These are phyloP conservation scores for Pestalotiopsis fici DNA, from an alignment of 2,329 filamentous ascomycete genomes.

Conservation along the genomic window DNA sequence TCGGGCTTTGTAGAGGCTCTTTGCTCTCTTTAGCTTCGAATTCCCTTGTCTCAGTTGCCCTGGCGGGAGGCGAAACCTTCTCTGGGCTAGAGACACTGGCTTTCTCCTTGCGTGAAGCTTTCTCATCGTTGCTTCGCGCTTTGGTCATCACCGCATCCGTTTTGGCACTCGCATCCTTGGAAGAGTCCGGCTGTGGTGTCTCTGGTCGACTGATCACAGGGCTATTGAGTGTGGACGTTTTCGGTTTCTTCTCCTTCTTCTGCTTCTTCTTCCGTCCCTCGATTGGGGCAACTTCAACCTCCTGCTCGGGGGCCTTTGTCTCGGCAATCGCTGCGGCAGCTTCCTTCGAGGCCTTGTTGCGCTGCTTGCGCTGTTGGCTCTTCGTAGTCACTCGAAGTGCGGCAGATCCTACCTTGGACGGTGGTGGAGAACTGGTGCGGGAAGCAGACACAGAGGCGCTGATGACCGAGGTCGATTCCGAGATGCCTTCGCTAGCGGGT, in stretches of 20 bases:
- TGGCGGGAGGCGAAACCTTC: constrained; percentile 21
- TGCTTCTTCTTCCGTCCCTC: constrained; percentile 82
- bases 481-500: constrained; percentile 71
- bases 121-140: constrained; percentile 18
- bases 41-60: constrained; percentile 23
- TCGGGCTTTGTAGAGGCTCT: constrained; percentile 26
- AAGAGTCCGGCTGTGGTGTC: constrained; percentile 29
- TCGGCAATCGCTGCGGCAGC: constrained; percentile 59
- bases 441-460: constrained; percentile 70
- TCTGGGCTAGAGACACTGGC: constrained; percentile 14
- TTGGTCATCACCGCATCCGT: constrained; percentile 25
- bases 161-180: constrained; percentile 24
- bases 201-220: constrained; percentile 26
- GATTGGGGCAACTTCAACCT: constrained; percentile 68
- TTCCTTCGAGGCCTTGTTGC: constrained; percentile 67
- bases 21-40: constrained; percentile 22
- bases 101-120: constrained; percentile 18
- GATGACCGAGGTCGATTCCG: constrained; percentile 75
- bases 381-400: constrained; percentile 72
- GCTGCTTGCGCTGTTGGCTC: constrained; percentile 77
- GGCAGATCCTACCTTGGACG: constrained; percentile 66
- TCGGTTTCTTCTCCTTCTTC: constrained; percentile 72
- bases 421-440: constrained; percentile 71
- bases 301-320: constrained; percentile 49
- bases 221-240: constrained; percentile 35